Conservation (phyloP, 2,329 filamentous ascomycete genomes). For the Harringtonia lauricola region DNA sequence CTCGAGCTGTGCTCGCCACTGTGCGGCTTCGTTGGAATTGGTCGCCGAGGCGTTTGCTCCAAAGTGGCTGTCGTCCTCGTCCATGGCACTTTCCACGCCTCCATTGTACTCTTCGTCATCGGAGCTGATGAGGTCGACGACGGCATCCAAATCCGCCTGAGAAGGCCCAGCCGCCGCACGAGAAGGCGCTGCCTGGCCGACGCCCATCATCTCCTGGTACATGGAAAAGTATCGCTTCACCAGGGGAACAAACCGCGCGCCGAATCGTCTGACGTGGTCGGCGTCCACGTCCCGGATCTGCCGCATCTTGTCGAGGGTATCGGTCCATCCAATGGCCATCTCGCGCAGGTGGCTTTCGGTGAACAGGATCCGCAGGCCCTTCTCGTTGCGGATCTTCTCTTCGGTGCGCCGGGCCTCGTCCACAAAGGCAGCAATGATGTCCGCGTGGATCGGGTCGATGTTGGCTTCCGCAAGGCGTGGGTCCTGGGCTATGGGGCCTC, state of each 20-base stretch:
- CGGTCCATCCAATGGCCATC: slow-evolving; percentile 63
- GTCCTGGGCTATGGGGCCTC: slow-evolving; percentile 48
- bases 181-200: slow-evolving; percentile 3
- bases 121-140: slow-evolving; percentile 44
- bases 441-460: slow-evolving; percentile 37
- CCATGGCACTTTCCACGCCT: slow-evolving; percentile 9
- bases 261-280: slow-evolving; percentile 51
- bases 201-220: slow-evolving; percentile 41
- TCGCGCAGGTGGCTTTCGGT: slow-evolving; percentile 57
- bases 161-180: slow-evolving; percentile 2
- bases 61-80: slow-evolving; percentile 16
- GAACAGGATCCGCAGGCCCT: slow-evolving; percentile 51
- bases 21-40: slow-evolving; percentile 13
- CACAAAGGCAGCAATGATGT: slow-evolving; percentile 56
- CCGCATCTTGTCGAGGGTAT: slow-evolving; percentile 48
- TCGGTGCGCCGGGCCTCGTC: slow-evolving; percentile 47
- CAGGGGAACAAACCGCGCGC: slow-evolving; percentile 47
- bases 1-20: slow-evolving; percentile 20
- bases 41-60: neutral
- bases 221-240: slow-evolving; percentile 35
- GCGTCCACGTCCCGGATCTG: slow-evolving; percentile 50
- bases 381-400: slow-evolving; percentile 48
- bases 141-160: slow-evolving; percentile 20
- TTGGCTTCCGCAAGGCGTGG: slow-evolving; percentile 33
- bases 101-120: slow-evolving; percentile 17